Percentiles rank a stretch among this genome's conserved stretches.
phyloP scores from a whole-genome alignment of 495 filamentous ascomycete genomes.

The Thermochaetoides thermophila region DNA sequence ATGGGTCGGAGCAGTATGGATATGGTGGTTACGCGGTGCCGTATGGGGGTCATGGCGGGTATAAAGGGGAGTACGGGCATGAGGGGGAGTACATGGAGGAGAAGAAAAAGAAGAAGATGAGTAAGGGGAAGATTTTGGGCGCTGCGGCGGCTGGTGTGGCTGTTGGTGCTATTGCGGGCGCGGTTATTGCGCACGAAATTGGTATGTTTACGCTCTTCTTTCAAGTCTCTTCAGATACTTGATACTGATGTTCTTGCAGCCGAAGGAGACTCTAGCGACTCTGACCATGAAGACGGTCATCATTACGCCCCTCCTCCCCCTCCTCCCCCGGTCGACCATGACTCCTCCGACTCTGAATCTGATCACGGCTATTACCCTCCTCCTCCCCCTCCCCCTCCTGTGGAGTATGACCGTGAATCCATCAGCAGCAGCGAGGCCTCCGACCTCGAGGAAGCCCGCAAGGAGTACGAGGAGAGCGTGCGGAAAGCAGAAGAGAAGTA shows the following conservation, averaged over 20 bases:
- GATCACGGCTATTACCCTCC: conserved; percentile 10
- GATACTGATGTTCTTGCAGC: background rate
- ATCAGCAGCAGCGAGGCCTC: conserved; percentile 13
- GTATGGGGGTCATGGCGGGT: conserved; percentile 2
- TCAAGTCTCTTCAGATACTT: background rate
- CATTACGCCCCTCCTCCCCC: background rate
- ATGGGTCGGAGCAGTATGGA: background rate
- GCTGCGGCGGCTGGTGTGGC: conserved; percentile 41
- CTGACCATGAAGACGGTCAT: no score
- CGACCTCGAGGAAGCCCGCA: conserved; percentile 18
- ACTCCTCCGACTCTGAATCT: conserved; percentile 16
- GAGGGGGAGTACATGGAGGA: conserved; percentile 19
- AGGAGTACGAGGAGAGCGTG: background rate
- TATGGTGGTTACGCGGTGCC: conserved; percentile 1
- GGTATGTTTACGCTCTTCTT: conserved; percentile 22
- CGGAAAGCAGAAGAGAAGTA: conserved; percentile 18
- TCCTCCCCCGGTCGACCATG: conserved; percentile 6
- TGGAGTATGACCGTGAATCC: no score
- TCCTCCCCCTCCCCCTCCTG: no score
- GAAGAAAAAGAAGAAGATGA: conserved; percentile 28
- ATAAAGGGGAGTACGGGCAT: conserved; percentile 14
- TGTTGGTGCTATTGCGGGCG: conserved; percentile 41
- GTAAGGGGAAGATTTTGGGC: conserved; percentile 27
- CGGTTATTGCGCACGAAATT: conserved; percentile 38
- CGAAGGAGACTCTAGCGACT: no score